Evolutionary conservation across 2,329 filamentous ascomycete species (phyloP), one percentile per base, ranked within the genome.

Genomic region (Monilinia fructigena): DNA sequence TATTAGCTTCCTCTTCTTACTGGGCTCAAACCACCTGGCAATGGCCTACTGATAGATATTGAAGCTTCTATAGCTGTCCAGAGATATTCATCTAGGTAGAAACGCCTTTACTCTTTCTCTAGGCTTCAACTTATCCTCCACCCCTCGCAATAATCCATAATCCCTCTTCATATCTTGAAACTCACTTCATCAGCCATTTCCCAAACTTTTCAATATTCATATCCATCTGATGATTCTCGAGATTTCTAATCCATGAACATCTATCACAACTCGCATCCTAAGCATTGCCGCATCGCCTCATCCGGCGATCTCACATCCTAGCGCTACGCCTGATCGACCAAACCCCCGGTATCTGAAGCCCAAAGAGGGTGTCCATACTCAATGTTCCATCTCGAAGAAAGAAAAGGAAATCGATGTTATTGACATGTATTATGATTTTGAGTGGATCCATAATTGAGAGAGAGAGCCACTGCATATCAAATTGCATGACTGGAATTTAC

Each of bases 211-310:
- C 48, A 54, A 63, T 42, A 63, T 63, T 42, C 20, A 42, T 42
- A 50, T n/a, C 26, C 31, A 65, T 48, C 12, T 12, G n/a, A 20
- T 35, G 23, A 31, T 53, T 53, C 45, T 59, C 26, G 18, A 45
- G 60, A 42, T 59, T 45, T 38, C n/a, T 60, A 48, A 65, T 45
- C 50, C 52, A n/a, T 42, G 58, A 61, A 31, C 55, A 53, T 59
- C 31, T 53, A 60, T 60, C 55, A 53, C 23, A 65, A 60, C 16
- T 65, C 58, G n/a, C 54, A 58, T 50, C 62, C 70, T 71, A 66
- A 67, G 67, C 63, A 70, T 69, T 69, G 71, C 71, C 69, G 66
- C 68, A 67, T 69, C 71, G 72, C 70, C 70, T 67, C 68, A 69
- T 68, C 62, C 65, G 71, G 67, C 70, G 68, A 72, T 73, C 65